A percentile compares a stretch with the other conserved stretches of the same genome.
Conservation (phyloP, 73 alveolate species). For the Symbiodinium pilosum region DNA sequence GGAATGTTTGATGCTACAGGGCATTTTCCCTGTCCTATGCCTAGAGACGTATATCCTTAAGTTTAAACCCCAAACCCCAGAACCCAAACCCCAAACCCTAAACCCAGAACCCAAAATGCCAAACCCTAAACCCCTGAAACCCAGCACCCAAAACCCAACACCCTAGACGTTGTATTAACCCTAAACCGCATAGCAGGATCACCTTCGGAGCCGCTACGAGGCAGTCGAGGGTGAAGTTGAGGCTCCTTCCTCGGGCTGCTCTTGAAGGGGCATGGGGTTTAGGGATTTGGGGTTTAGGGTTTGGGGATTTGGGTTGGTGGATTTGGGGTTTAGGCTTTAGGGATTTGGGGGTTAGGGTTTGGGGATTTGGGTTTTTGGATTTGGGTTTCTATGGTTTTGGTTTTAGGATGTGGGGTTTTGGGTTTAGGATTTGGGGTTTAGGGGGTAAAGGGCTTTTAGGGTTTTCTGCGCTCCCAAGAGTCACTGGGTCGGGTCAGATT, state of each 20-base stretch:
- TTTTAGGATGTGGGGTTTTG: too few relatives aligned
- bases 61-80: not conserved
- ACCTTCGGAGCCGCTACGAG: conserved; percentile 44
- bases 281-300: too few relatives aligned
- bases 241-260: not conserved
- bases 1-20: not conserved
- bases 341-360: too few relatives aligned
- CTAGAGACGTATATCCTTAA: not conserved
- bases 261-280: too few relatives aligned
- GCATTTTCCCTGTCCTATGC: not conserved
- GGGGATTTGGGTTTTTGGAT: too few relatives aligned
- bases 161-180: not conserved
- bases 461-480: too few relatives aligned
- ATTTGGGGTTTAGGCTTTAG: too few relatives aligned
- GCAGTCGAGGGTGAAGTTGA: conserved; percentile 57
- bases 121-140: not conserved
- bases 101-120: not conserved
- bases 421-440: too few relatives aligned
- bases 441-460: too few relatives aligned
- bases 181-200: not conserved
- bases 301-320: too few relatives aligned
- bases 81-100: not conserved
- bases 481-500: too few relatives aligned
- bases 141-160: not conserved
- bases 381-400: too few relatives aligned